phyloP scores from a whole-genome alignment of 2,329 filamentous ascomycete species.

The Microsporum ferrugineum region DNA sequence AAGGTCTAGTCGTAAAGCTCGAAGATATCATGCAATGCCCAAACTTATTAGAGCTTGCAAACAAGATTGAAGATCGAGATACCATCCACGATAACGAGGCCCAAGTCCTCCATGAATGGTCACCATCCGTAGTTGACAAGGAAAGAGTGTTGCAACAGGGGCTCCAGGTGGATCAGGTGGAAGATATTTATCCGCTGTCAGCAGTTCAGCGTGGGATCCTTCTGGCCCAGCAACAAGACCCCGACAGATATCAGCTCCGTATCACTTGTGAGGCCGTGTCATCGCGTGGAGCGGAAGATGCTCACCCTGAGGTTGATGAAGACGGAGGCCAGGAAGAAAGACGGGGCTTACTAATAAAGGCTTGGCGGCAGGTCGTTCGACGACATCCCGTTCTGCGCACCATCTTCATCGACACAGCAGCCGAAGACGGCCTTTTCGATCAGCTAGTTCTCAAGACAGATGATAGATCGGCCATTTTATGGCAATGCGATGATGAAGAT shows the following conservation, averaged over 20 bases:
- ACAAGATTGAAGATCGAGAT: neutral
- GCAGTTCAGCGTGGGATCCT: slow-evolving; percentile 31
- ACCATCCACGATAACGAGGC: neutral
- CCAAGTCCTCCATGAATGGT: neutral
- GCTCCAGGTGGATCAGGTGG: slow-evolving; percentile 9
- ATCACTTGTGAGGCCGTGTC: neutral
- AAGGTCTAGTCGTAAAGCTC: neutral
- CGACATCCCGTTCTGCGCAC: slow-evolving; percentile 6
- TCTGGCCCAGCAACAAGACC: neutral
- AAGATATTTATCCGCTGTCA: slow-evolving; percentile 23
- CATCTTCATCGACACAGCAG: neutral
- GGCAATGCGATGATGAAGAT: neutral
- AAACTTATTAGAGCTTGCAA: neutral
- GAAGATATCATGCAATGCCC: neutral
- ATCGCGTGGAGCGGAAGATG: neutral
- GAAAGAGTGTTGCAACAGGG: neutral
- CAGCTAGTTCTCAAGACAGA: slow-evolving; percentile 12
- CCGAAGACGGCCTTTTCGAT: neutral
- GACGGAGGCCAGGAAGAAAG: neutral
- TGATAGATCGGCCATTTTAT: neutral
- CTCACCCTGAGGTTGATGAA: neutral
- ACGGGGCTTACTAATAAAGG: neutral
- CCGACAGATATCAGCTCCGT: neutral
- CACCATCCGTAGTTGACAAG: neutral
- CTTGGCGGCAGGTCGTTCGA: slow-evolving; percentile 4